Evolutionary conservation across 345 rosid genomes (phyloP).

Genomic region (Bruguiera parviflora): DNA sequence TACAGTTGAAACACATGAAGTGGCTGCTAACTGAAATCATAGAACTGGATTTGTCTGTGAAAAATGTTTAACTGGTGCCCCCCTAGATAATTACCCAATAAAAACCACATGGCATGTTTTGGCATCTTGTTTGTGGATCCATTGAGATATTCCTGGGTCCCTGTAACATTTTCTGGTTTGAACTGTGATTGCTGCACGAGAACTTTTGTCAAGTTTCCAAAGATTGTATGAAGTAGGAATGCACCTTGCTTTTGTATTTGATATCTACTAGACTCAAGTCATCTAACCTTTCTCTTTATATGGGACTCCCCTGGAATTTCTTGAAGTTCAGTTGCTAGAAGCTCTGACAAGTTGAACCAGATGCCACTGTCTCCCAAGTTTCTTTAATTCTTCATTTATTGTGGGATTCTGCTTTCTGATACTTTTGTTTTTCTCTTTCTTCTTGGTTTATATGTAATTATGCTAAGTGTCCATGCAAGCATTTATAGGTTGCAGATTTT

Average conservation of each 20-base stretch:
- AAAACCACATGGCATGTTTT: neutral
- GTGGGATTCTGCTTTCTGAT: too few species aligned
- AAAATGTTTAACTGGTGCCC: neutral
- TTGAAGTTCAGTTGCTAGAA: neutral
- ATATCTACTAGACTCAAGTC: neutral
- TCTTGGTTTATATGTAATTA: neutral
- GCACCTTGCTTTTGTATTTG: constrained; percentile 2
- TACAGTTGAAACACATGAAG: neutral
- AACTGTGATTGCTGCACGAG: neutral
- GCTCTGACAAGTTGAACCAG: neutral
- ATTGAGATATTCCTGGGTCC: neutral
- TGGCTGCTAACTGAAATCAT: neutral
- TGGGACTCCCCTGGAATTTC: neutral
- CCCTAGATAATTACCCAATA: neutral
- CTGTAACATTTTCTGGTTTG: neutral
- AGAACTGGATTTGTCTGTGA: neutral
- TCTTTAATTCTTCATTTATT: neutral
- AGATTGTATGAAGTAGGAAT: neutral
- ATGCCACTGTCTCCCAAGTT: neutral
- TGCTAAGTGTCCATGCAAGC: neutral
- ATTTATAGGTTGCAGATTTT: neutral
- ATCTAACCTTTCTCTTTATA: neutral
- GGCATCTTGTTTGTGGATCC: neutral
- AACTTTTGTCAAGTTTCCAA: neutral
- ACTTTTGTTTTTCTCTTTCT: neutral